Base-by-base conservation (phyloP, 140 eudicot genomes). In the Bidens hawaiensis region DNA sequence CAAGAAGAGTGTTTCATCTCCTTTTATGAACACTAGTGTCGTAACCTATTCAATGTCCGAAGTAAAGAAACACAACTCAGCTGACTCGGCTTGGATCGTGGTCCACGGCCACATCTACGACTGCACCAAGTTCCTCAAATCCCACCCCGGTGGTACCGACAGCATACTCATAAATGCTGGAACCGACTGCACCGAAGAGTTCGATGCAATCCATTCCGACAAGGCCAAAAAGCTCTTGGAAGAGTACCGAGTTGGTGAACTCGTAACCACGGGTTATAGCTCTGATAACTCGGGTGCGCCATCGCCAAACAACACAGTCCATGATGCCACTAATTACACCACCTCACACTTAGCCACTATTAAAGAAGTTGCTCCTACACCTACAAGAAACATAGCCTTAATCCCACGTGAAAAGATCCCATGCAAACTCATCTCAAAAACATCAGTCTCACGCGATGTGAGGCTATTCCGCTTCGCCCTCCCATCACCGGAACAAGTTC, bases 91-190 rank as follows among this genome's bases (percentile, higher is more conserved):
- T 0, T 91, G 99, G 99, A 91, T 91, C 72, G 79, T 91, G 30
- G 99, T 91, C 83, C 95, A 88, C n/a, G 96, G 93, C 52, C 93
- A 91, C 76, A 79, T 91, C 52, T 91, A 91, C 71, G 87, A 91
- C 55, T 79, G 87, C 76, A 80, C 95, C 18, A 61, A 74, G 2
- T 91, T 91, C 82, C 83, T 91, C 30, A 84, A 88, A 30, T 95
- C 85, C 74, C 99, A 91, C 34, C 99, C 99, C 0, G 99, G 99
- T 1, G 99, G 99, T 12, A 24, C 76, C 13, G 95, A 85, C 63
- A 87, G 95, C 70, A 91, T 91, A 30, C 87, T 91, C 51, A 82
- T 91, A 75, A 91, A 91, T 22, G 95, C 99, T 0, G 96, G 96
- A 52, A 91, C 96, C 0, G 96, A 91, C 51, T 91, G 99, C 64